Evolutionary conservation across 306 rosid species (phyloP).

Genomic region (Cucumis cinereus): DNA sequence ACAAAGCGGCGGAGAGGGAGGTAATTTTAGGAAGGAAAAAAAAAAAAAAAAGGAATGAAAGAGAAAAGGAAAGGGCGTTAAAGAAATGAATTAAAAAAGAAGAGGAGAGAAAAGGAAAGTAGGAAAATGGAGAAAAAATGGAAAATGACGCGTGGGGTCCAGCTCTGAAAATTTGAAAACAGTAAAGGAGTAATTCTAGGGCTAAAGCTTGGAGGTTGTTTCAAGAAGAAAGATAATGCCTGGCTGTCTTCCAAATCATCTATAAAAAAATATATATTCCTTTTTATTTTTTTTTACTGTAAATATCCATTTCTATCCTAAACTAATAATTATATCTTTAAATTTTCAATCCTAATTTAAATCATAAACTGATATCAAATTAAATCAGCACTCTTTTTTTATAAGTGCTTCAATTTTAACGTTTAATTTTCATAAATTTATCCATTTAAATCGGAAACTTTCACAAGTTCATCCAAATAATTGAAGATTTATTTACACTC

Average conservation of each 20-base stretch:
- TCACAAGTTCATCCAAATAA: too few species aligned
- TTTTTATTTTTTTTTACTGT: too few species aligned
- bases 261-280: too few species aligned
- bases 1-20: constrained; percentile 1
- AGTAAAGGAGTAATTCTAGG: neutral
- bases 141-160: constrained; percentile 13
- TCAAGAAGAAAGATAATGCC: neutral
- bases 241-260: neutral
- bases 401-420: too few species aligned
- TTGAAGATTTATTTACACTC: too few species aligned
- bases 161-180: neutral
- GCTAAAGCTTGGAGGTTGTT: neutral
- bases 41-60: neutral
- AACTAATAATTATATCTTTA: too few species aligned
- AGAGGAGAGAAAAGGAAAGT: neutral
- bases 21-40: neutral
- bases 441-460: too few species aligned
- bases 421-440: too few species aligned
- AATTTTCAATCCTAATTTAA: too few species aligned
- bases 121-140: neutral
- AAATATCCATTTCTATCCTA: too few species aligned
- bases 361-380: too few species aligned
- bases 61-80: neutral
- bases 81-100: neutral
- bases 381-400: too few species aligned